Evolutionary conservation across 139 green algal genomes (phyloP), one percentile per base, ranked within the genome.

Genomic region (Chlamydomonas schloesseri): DNA sequence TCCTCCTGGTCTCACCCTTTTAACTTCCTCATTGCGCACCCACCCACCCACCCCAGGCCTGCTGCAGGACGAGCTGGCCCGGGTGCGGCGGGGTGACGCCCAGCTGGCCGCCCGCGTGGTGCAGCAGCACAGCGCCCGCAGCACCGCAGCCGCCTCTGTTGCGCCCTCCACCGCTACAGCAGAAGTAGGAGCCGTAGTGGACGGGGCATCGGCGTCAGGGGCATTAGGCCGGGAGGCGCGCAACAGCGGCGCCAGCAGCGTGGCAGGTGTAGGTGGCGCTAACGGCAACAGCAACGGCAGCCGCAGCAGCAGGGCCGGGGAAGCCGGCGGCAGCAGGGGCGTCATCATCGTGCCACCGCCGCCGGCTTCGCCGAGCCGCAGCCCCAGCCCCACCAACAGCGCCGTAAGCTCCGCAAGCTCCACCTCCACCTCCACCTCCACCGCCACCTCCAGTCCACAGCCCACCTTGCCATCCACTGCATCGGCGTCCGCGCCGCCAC

Each of bases 81-180:
- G 47, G 9, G 79, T 85, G 36, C 79, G 79, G 47, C 65, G 57
- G 1, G 79, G 79, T 11, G 79, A 85, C 46, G 20, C 42, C 18
- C 17, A 9, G 1, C 79, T 85, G n/a, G 79, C 79, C 8, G 18
- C 29, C 3, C 60, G 58, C 24, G 55, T 85, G 31, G 33, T 85
- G 67, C 31, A 69, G 10, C 17, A 53, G 47, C 67, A 76, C 67
- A 23, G 31, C 18, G 78, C 71, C 9, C 31, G 42, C 13, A 34
- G 6, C 42, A 60, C 71, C 9, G 46, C 60, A 17, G 23, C 55
- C 2, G 21, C 21, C 55, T 62, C 55, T 2, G 2, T 11, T 2
- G 55, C 55, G 2, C 9, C 55, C 18, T 23, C 55, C 55, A 4
- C 55, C 20, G 55, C 20, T 28, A 5, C 55, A 62, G 55, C 10